These are phyloP conservation scores for Boeremia exigua DNA, from an alignment of 2,329 filamentous ascomycete species.

Conservation along the genomic window DNA sequence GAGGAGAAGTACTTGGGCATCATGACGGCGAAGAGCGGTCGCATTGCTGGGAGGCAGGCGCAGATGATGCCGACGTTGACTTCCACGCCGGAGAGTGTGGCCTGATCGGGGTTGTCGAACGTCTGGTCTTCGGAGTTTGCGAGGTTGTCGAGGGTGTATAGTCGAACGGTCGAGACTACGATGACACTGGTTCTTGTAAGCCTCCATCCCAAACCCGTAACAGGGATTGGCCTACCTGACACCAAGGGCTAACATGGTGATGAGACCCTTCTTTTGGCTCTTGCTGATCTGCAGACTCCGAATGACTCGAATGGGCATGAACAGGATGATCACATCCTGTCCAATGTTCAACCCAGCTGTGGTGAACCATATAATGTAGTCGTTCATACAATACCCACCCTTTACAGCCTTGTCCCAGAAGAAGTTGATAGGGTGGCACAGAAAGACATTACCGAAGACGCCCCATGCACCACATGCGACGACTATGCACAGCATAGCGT, in stretches of 20 bases:
- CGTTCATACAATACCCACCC: conserved; percentile 39
- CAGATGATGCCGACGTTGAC: conserved; percentile 44
- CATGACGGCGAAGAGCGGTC: conserved; percentile 41
- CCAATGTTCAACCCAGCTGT: conserved; percentile 43
- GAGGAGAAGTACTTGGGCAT: conserved; percentile 48
- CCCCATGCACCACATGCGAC: conserved; percentile 36
- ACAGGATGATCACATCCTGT: conserved; percentile 41
- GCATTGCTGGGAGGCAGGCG: conserved; percentile 45
- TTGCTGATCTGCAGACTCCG: conserved; percentile 40
- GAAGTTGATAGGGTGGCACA: conserved; percentile 40
- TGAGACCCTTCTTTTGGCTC: conserved; percentile 45
- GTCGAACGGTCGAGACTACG: conserved; percentile 43
- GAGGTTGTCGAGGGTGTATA: conserved; percentile 38
- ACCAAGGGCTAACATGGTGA: conserved; percentile 47
- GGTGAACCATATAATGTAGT: conserved; percentile 37
- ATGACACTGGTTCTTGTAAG: conserved; percentile 35
- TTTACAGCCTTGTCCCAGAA: conserved; percentile 41
- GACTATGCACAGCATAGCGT: conserved; percentile 34
- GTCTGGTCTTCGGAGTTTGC: conserved; percentile 38
- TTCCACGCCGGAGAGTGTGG: conserved; percentile 43
- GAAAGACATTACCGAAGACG: conserved; percentile 42
- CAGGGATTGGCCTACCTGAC: conserved; percentile 39
- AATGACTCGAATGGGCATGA: conserved; percentile 41
- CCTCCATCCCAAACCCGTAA: not conserved
- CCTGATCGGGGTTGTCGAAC: conserved; percentile 42